Evolutionary conservation across 345 rosid species (phyloP).

Genomic region (Trapa incisa): DNA sequence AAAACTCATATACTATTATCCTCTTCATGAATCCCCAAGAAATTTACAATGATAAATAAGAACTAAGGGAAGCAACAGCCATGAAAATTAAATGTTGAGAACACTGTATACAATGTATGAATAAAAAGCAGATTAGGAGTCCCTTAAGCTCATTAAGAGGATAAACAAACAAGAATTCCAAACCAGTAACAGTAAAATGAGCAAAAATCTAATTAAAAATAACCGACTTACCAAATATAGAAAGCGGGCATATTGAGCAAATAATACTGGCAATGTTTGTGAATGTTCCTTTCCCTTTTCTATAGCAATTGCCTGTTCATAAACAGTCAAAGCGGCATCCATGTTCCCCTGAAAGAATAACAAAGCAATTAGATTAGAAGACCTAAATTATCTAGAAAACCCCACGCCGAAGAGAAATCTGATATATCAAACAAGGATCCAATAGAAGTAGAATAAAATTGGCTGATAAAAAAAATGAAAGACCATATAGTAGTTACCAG

Average conservation of each 20-base stretch:
- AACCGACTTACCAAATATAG: conserved; percentile 47
- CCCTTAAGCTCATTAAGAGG: neutral
- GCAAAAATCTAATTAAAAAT: neutral
- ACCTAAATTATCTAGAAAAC: conserved; percentile 5
- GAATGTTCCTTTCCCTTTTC: conserved; percentile 94
- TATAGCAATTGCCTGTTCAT: conserved; percentile 87
- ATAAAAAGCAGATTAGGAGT: neutral
- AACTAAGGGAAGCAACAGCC: neutral
- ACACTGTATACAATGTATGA: neutral
- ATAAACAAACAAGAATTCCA: neutral
- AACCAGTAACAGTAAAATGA: neutral
- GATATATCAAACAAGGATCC: neutral
- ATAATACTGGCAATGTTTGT: conserved; percentile 55
- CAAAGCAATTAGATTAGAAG: conserved; percentile 11
- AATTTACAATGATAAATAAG: neutral
- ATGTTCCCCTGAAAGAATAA: conserved; percentile 56
- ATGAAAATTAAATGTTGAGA: neutral
- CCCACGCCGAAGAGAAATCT: neutral
- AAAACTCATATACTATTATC: too few relatives aligned
- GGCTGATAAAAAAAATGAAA: neutral
- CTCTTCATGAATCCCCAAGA: neutral
- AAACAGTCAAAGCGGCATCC: conserved; percentile 61
- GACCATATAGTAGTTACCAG: conserved; percentile 30
- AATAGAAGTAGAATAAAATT: neutral
- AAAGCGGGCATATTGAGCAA: conserved; percentile 84